These are phyloP conservation scores for Triticum aestivum DNA, from an alignment of 176 grass and related monocot genomes.

Conservation along the genomic window DNA sequence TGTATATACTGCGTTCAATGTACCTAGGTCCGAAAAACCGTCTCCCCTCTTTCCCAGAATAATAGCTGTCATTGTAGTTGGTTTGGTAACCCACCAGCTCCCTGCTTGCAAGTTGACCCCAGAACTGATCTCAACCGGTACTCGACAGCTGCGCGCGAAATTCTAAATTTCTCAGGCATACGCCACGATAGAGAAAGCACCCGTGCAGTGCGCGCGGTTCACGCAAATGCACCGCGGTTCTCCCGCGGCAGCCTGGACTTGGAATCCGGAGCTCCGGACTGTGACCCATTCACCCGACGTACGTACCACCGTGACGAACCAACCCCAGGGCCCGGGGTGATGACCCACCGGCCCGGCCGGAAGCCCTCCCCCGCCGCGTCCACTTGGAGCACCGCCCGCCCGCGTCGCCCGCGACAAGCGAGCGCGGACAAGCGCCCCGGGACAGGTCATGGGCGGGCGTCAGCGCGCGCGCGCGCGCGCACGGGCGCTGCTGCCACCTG, in stretches of 20 bases:
- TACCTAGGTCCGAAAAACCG: not conserved
- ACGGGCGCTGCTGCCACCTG: not conserved
- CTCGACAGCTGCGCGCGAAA: not conserved
- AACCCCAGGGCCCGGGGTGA: not conserved
- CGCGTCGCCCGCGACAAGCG: conserved; percentile 1
- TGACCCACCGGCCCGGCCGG: not conserved
- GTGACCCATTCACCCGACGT: not conserved
- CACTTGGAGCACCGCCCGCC: conserved; percentile 24
- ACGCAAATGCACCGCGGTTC: not conserved
- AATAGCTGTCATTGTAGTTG: not conserved
- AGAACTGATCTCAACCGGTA: not conserved
- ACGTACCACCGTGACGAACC: not conserved
- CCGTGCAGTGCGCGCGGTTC: not conserved
- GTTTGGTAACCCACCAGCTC: not conserved
- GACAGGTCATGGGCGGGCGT: not conserved
- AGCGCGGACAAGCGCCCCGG: conserved; percentile 8
- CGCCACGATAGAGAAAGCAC: not conserved
- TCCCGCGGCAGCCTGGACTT: not conserved
- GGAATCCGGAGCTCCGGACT: not conserved
- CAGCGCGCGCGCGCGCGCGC: conserved; percentile 12
- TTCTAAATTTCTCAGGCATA: not conserved
- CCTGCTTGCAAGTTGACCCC: not conserved
- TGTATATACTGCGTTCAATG: too few species aligned
- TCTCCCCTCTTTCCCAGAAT: not conserved
- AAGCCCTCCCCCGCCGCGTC: not conserved